phyloP scores from a whole-genome alignment of 371 early-diverging fungal species.

The Mortierella sp. region DNA sequence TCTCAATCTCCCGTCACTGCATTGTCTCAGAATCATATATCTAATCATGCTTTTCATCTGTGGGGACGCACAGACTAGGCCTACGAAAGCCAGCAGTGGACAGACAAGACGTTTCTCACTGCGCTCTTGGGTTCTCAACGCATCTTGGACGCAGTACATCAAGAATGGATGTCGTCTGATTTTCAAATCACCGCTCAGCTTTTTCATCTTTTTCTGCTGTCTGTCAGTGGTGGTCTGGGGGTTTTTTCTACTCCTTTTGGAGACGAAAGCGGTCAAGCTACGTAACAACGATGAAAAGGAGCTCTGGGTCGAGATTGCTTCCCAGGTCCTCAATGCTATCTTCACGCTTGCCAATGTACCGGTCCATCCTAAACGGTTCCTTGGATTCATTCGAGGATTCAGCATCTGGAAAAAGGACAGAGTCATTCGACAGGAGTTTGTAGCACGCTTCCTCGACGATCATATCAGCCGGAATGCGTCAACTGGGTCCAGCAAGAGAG shows the following conservation, averaged over 20 bases:
- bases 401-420: constrained; percentile 28
- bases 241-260: constrained; percentile 38
- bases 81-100: background rate
- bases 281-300: constrained; percentile 25
- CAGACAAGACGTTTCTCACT: constrained; percentile 28
- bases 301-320: constrained; percentile 52
- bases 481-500: background rate
- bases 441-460: constrained; percentile 7
- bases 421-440: constrained; percentile 15
- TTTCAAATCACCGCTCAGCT: constrained; percentile 45
- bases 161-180: constrained; percentile 38
- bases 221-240: constrained; percentile 51
- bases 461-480: background rate
- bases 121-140: constrained; percentile 40
- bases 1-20: no score
- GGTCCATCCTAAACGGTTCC: constrained; percentile 43
- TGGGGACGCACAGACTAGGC: constrained; percentile 3
- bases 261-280: constrained; percentile 37
- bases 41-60: background rate
- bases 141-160: constrained; percentile 48
- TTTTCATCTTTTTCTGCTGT: constrained; percentile 49
- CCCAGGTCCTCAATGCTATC: constrained; percentile 47
- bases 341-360: constrained; percentile 51
- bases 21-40: no score
- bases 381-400: constrained; percentile 34